These are phyloP conservation scores for Platanthera guangdongensis DNA, from an alignment of 106 monocot genomes.

Conservation along the genomic window DNA sequence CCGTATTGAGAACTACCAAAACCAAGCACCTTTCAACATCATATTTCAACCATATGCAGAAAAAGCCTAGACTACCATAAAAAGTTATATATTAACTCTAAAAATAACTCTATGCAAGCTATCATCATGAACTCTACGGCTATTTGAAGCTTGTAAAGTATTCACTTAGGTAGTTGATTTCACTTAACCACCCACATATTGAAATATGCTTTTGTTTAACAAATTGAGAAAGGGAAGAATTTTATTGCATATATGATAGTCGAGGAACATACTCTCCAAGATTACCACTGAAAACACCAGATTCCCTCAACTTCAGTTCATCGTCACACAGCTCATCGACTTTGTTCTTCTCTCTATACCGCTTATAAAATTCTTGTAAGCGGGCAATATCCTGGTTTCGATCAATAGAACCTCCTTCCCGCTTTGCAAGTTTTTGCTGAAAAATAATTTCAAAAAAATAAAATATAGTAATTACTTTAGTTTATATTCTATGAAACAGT, in stretches of 20 bases:
- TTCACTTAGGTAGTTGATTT: background rate
- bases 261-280: slow-evolving; percentile 68
- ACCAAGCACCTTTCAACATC: background rate
- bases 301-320: slow-evolving; percentile 86
- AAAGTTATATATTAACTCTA: background rate
- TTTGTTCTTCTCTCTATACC: slow-evolving; percentile 73
- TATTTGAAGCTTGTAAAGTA: background rate
- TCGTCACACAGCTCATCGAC: slow-evolving; percentile 74
- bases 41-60: background rate
- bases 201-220: background rate
- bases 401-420: slow-evolving; percentile 69
- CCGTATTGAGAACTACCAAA: background rate
- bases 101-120: background rate
- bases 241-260: background rate
- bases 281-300: slow-evolving; percentile 80
- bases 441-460: slow-evolving; percentile 1
- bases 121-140: background rate
- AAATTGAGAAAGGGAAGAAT: background rate
- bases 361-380: slow-evolving; percentile 90
- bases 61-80: background rate
- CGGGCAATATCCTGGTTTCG: slow-evolving; percentile 70
- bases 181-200: background rate
- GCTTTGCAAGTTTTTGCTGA: slow-evolving; percentile 92
- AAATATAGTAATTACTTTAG: background rate
- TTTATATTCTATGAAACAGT: background rate